Percentiles rank a stretch among this genome's conserved stretches.
Evolutionary conservation across 305 asterid genomes (phyloP).

Genomic region (Rubia tinctorum): DNA sequence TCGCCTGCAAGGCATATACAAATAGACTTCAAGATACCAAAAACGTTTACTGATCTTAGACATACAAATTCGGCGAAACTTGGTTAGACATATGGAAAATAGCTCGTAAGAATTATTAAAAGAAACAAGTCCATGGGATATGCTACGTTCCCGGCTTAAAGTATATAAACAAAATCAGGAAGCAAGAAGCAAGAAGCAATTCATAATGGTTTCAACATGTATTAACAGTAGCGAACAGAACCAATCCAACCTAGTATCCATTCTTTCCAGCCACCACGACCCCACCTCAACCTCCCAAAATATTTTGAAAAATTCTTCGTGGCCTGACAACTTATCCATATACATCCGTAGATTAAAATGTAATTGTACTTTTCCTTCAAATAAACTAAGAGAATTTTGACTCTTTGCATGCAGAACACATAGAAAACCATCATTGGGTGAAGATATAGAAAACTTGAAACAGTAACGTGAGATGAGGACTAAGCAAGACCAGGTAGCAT

Average conservation of each 20-base stretch:
- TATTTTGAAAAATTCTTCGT: neutral
- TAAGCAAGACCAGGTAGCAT: conserved; percentile 1
- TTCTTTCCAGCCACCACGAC: neutral
- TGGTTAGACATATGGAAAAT: neutral
- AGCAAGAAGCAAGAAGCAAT: neutral
- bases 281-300: neutral
- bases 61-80: neutral
- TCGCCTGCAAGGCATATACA: conserved; percentile 38
- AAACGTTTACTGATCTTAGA: conserved; percentile 2
- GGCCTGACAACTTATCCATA: neutral
- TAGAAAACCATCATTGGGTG: neutral
- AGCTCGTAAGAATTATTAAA: neutral
- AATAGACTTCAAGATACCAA: conserved; percentile 5
- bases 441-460: neutral
- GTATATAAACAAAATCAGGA: neutral
- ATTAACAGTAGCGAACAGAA: neutral
- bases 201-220: neutral
- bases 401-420: neutral
- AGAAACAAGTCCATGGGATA: neutral
- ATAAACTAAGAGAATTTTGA: neutral
- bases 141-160: neutral
- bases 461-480: neutral
- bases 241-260: neutral
- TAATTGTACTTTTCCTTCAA: no score
- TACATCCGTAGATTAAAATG: neutral